Evolutionary conservation across 2,329 filamentous ascomycete genomes (phyloP).

Genomic region (Aspergillus awamori): DNA sequence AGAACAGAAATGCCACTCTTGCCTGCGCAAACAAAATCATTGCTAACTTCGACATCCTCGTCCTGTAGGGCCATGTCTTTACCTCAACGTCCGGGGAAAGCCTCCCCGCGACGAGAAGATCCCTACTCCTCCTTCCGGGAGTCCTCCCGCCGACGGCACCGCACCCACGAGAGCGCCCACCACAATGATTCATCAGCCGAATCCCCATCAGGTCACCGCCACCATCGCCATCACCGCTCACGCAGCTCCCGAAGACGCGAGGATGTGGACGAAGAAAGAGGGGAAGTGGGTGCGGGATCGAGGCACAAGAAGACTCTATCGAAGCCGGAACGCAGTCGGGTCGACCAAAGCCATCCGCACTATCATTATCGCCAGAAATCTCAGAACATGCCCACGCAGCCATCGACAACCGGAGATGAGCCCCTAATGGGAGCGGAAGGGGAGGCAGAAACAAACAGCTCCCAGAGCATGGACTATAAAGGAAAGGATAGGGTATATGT

Average conservation of each 20-base stretch:
- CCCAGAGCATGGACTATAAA: slow-evolving; percentile 65
- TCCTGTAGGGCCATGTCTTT: slow-evolving; percentile 47
- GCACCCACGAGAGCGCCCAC: slow-evolving; percentile 69
- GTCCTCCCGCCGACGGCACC: slow-evolving; percentile 68
- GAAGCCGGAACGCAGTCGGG: slow-evolving; percentile 81
- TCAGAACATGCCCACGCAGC: slow-evolving; percentile 84
- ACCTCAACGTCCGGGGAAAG: slow-evolving; percentile 65
- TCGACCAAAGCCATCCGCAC: slow-evolving; percentile 86
- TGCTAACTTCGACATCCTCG: background rate
- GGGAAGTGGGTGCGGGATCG: slow-evolving; percentile 55
- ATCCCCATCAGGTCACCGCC: slow-evolving; percentile 39
- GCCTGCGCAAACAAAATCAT: background rate
- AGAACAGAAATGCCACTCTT: too few relatives aligned
- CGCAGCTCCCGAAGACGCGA: slow-evolving; percentile 51
- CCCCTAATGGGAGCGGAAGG: slow-evolving; percentile 74
- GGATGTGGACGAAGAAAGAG: slow-evolving; percentile 55
- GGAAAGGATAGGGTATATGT: slow-evolving; percentile 41
- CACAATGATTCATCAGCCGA: slow-evolving; percentile 41
- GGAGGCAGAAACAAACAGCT: slow-evolving; percentile 56
- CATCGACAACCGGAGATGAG: slow-evolving; percentile 91
- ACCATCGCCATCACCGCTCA: slow-evolving; percentile 44
- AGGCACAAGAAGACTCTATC: slow-evolving; percentile 84
- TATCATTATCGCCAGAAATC: slow-evolving; percentile 96
- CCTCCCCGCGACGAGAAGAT: slow-evolving; percentile 63
- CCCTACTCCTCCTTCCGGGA: slow-evolving; percentile 65